A percentile compares a stretch with the other conserved stretches of the same genome.
phyloP scores from a whole-genome alignment of 495 filamentous ascomycete genomes.

The Aspergillus haitiensis region DNA sequence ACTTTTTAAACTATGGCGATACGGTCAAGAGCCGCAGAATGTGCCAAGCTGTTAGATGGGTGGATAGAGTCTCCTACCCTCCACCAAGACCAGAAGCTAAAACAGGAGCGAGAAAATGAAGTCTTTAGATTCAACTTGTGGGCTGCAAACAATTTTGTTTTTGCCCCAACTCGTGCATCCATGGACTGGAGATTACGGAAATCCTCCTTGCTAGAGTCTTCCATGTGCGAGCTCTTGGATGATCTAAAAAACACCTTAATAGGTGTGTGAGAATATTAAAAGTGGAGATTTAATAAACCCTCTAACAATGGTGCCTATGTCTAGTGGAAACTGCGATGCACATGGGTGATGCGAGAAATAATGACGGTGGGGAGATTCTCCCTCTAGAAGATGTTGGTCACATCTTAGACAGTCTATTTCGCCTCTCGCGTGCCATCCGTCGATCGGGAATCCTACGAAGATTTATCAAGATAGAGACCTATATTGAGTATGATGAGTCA shows the following conservation, averaged over 20 bases:
- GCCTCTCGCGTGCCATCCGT: conserved; percentile 20
- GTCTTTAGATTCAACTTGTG: conserved; percentile 26
- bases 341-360: not conserved
- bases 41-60: not conserved
- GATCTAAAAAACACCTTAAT: conserved; percentile 15
- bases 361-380: not conserved
- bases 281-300: not conserved
- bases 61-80: not conserved
- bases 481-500: conserved; percentile 9
- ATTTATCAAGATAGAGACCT: conserved; percentile 15
- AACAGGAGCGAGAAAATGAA: conserved; percentile 19
- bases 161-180: conserved; percentile 17
- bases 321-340: not conserved
- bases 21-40: not conserved
- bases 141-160: conserved; percentile 22
- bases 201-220: conserved; percentile 18
- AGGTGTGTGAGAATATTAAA: not conserved
- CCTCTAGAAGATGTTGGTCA: not conserved
- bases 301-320: not conserved
- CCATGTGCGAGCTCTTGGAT: conserved; percentile 18
- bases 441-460: conserved; percentile 24
- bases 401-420: conserved; percentile 17
- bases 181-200: conserved; percentile 28
- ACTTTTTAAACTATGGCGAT: not conserved
- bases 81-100: not conserved